These are phyloP conservation scores for Xylaria sp. DNA, from an alignment of 2,329 filamentous ascomycete species.

Conservation along the genomic window DNA sequence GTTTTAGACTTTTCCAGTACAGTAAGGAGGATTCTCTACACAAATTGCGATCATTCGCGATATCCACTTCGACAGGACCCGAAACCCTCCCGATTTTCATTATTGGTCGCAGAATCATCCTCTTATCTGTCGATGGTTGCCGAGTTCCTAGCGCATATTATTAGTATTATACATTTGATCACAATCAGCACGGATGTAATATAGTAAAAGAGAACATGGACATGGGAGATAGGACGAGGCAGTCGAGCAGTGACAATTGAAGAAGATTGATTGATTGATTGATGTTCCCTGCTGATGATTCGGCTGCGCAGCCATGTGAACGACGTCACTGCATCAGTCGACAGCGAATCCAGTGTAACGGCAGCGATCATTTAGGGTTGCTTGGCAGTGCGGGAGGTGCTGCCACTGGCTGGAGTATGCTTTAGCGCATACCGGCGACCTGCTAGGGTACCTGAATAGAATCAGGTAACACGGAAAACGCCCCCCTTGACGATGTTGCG, in stretches of 20 bases:
- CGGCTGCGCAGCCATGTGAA: slow-evolving; percentile 8
- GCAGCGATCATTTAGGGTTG: background rate
- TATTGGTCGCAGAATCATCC: no score
- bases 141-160: background rate
- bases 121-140: background rate
- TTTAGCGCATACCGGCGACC: background rate
- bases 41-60: slow-evolving; percentile 29
- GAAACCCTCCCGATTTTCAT: background rate
- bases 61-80: slow-evolving; percentile 27
- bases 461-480: background rate
- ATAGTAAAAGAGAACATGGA: background rate
- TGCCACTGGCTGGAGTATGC: slow-evolving; percentile 11
- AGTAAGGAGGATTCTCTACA: slow-evolving; percentile 20
- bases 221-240: background rate
- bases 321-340: slow-evolving; percentile 26
- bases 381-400: slow-evolving; percentile 22
- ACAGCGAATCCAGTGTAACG: background rate
- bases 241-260: background rate
- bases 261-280: no score
- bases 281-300: background rate
- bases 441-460: slow-evolving; percentile 3
- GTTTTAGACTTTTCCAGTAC: slow-evolving; percentile 22
- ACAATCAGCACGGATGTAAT: background rate
- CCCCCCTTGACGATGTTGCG: slow-evolving; percentile 5
- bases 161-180: background rate